Conservation (phyloP, 2,329 filamentous ascomycete species). For the Lanzia echinophila region DNA sequence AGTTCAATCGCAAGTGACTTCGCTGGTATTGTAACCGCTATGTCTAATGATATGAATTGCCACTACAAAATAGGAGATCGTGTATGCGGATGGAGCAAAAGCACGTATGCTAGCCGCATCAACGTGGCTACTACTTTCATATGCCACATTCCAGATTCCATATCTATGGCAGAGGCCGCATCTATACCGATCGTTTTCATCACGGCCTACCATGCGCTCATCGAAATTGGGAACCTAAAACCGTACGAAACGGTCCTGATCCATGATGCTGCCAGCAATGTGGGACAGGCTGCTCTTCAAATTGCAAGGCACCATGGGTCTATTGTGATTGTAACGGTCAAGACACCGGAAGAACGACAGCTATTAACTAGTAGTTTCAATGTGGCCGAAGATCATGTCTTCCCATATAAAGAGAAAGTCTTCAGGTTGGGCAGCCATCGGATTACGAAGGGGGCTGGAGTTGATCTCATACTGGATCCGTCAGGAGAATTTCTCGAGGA, state of each 20-base stretch:
- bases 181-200: slow-evolving; percentile 21
- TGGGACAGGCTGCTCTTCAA: slow-evolving; percentile 32
- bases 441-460: background rate
- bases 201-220: slow-evolving; percentile 23
- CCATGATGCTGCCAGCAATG: slow-evolving; percentile 28
- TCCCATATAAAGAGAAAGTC: background rate
- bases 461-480: background rate
- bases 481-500: too few relatives aligned
- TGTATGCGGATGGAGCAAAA: slow-evolving; percentile 21
- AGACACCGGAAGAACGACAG: slow-evolving; percentile 14
- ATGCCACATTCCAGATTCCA: slow-evolving; percentile 14
- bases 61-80: slow-evolving; percentile 28
- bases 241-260: slow-evolving; percentile 30
- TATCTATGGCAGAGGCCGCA: slow-evolving; percentile 21
- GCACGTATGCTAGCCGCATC: slow-evolving; percentile 23
- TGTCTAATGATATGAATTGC: slow-evolving; percentile 21
- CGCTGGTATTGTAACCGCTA: slow-evolving; percentile 29
- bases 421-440: background rate
- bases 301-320: slow-evolving; percentile 24
- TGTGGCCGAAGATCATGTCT: background rate
- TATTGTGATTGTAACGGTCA: slow-evolving; percentile 26
- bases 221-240: slow-evolving; percentile 20
- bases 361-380: slow-evolving; percentile 16
- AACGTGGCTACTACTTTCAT: slow-evolving; percentile 16
- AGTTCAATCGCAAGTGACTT: slow-evolving; percentile 22